Evolutionary conservation across 179 eudicot genomes (phyloP), one percentile per base, ranked within the genome.

Genomic region (Beta corolliflora): DNA sequence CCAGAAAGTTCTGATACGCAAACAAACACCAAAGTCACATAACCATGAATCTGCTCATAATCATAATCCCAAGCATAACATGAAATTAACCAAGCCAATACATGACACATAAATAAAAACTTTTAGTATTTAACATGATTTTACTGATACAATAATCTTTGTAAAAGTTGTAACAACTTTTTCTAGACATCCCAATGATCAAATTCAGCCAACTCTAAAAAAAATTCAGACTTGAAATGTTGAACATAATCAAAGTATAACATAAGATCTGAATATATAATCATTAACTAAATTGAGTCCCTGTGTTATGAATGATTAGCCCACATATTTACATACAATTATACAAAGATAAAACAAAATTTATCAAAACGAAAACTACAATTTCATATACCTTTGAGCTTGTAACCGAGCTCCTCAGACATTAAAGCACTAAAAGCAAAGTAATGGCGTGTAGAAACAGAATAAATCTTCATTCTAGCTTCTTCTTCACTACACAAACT

Each of bases 351-450:
- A 5, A 23, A 66, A 46, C 19, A 52, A 1, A 53, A 48, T 50
- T 11, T 5, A 8, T 68, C 9, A 15, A 14, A 36, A 11, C 1
- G 50, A 44, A 12, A 5, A 15, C 5, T 41, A 91, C 41, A 54
- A 88, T 87, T 78, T 89, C n/a, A 90, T 48, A 71, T 13, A 95
- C 99, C 99, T 91, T 92, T 95, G 55, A 95, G 48, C 79, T 91
- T 91, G 88, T 86, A 85, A 4, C 97, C 88, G 15, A 89, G 81
- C 77, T 95, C 99, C 84, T 95, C 99, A 6, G 95, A 86, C 10
- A 95, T 88, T 45, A 93, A 83, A 41, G 98, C 99, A 73, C 98
- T 95, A 83, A 95, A 95, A 53, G 98, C 98, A 89, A 72, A 95
- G 73, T 95, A 94, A 81, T 88, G 89, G 75, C 81, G 87, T 0